Percentiles rank a stretch among this genome's conserved stretches.
Conservation (phyloP, 164 flowering plant genomes). For the Protea cynaroides region DNA sequence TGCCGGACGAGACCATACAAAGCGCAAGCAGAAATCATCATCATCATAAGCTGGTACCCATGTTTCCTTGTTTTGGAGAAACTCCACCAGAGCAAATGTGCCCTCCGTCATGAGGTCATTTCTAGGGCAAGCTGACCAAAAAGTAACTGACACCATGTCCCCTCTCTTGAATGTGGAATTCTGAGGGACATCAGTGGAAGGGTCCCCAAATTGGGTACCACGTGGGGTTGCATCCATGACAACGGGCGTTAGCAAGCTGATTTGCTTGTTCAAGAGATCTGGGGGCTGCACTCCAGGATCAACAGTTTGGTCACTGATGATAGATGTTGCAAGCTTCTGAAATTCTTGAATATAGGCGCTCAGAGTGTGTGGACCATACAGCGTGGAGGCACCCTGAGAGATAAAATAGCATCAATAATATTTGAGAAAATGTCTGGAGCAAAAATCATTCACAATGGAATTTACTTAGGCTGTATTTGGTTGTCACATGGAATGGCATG, state of each 20-base stretch:
- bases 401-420: neutral
- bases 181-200: slow-evolving; percentile 53
- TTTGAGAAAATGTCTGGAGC: neutral
- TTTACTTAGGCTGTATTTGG: too few relatives aligned
- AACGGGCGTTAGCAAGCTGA: slow-evolving; percentile 79
- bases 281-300: slow-evolving; percentile 78
- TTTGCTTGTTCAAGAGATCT: slow-evolving; percentile 74
- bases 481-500: too few relatives aligned
- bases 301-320: slow-evolving; percentile 39
- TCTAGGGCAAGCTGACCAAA: slow-evolving; percentile 94
- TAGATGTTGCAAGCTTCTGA: slow-evolving; percentile 71
- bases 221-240: slow-evolving; percentile 65
- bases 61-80: slow-evolving; percentile 42
- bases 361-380: slow-evolving; percentile 90
- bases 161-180: slow-evolving; percentile 76
- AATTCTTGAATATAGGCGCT: slow-evolving; percentile 94
- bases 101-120: slow-evolving; percentile 97
- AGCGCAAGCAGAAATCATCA: slow-evolving; percentile 86
- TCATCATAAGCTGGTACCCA: slow-evolving; percentile 93
- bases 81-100: slow-evolving; percentile 82
- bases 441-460: too few relatives aligned
- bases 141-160: slow-evolving; percentile 50
- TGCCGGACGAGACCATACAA: slow-evolving; percentile 82
- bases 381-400: slow-evolving; percentile 86
- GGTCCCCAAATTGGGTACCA: slow-evolving; percentile 75